These are phyloP conservation scores for Mycena polygramma DNA, from an alignment of 768 basidiomycete species.

Conservation along the genomic window DNA sequence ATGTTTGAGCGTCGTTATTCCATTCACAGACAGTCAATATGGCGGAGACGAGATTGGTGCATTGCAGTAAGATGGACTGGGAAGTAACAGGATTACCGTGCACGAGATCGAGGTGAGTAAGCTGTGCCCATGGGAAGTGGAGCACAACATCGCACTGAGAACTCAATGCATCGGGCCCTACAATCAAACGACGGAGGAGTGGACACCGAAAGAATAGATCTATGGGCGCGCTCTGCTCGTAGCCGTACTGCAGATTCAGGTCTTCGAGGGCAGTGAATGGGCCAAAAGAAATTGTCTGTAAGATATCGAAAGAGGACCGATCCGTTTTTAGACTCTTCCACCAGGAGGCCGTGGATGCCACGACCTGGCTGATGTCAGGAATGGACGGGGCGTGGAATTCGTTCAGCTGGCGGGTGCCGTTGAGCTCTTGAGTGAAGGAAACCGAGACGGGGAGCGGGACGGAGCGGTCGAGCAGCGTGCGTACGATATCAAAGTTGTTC, in stretches of 20 bases:
- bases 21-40: neutral
- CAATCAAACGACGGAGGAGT: neutral
- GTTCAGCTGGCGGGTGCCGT: no score
- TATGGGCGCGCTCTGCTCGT: neutral
- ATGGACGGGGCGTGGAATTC: neutral
- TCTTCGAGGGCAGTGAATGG: neutral
- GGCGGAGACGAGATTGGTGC: neutral
- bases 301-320: neutral
- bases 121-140: neutral
- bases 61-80: neutral
- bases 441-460: slow-evolving; percentile 12
- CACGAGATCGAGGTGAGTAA: neutral
- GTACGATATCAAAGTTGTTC: neutral
- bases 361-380: neutral
- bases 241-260: neutral
- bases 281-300: neutral
- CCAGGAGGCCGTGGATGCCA: neutral
- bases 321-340: neutral
- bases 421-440: neutral
- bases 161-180: neutral
- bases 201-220: neutral
- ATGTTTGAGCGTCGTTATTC: neutral
- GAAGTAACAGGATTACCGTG: neutral
- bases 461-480: slow-evolving; percentile 10
- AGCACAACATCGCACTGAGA: neutral